Percentiles rank a stretch among this genome's conserved stretches.
phyloP scores from a whole-genome alignment of 192 early-diverging fungal species.

The Lunasporangiospora selenospora region DNA sequence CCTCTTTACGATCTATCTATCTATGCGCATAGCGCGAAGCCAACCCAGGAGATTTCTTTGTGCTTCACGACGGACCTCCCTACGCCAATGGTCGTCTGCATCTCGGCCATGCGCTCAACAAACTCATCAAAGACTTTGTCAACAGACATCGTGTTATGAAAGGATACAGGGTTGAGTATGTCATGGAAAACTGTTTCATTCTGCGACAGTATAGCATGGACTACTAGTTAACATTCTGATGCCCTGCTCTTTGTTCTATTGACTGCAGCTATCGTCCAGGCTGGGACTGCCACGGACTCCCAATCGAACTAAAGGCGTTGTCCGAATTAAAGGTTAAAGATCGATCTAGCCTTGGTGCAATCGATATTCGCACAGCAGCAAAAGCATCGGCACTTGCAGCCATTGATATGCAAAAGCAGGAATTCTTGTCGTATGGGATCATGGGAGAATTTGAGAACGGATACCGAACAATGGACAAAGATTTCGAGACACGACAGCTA shows the following conservation, averaged over 20 bases:
- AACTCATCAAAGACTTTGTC: conserved; percentile 82
- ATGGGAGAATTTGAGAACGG: conserved; percentile 79
- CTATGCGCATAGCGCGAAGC: conserved; percentile 55
- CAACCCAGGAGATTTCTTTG: conserved; percentile 71
- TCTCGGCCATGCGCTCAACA: conserved; percentile 81
- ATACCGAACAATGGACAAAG: conserved; percentile 73
- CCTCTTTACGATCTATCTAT: background rate
- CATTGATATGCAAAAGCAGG: conserved; percentile 61
- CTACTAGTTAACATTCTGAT: background rate
- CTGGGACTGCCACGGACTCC: conserved; percentile 84
- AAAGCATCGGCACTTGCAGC: conserved; percentile 65
- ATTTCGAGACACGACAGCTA: conserved; percentile 77
- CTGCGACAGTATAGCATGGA: background rate
- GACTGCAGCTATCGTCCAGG: conserved; percentile 73
- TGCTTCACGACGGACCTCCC: conserved; percentile 84
- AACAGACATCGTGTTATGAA: conserved; percentile 75
- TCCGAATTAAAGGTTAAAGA: conserved; percentile 58
- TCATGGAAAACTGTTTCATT: background rate
- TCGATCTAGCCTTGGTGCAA: conserved; percentile 39
- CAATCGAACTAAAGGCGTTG: conserved; percentile 83
- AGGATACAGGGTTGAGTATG: conserved; percentile 73
- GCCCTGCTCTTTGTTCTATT: background rate
- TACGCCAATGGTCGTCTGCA: conserved; percentile 83
- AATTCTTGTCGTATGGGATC: conserved; percentile 71
- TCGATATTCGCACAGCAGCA: conserved; percentile 61